These are phyloP conservation scores for Chaetomium olivaceum DNA, from an alignment of 2,329 filamentous ascomycete genomes.

Conservation along the genomic window DNA sequence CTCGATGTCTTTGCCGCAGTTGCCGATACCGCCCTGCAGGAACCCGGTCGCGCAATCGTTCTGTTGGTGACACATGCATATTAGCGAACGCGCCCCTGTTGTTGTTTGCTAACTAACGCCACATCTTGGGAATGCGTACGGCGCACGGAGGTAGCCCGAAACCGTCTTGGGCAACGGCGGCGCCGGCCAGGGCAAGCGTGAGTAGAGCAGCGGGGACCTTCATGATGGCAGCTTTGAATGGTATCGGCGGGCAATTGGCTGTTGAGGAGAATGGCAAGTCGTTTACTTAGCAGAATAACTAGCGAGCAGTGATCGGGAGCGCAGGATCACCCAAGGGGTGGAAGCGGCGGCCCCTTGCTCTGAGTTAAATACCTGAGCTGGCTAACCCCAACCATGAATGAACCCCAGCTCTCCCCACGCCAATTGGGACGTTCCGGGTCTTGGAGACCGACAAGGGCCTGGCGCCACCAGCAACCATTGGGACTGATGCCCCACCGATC, in stretches of 20 bases:
- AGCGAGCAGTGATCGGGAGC: not conserved
- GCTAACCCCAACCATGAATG: not conserved
- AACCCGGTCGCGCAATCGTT: slow-evolving; percentile 37
- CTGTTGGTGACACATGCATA: slow-evolving; percentile 28
- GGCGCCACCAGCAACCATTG: slow-evolving; percentile 3
- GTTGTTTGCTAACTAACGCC: not conserved
- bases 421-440: slow-evolving; percentile 3
- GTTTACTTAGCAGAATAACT: not conserved
- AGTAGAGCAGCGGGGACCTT: slow-evolving; percentile 45
- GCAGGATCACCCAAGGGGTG: not conserved
- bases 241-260: slow-evolving; percentile 20
- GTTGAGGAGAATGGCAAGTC: not conserved
- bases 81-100: slow-evolving; percentile 13
- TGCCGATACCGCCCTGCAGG: slow-evolving; percentile 38
- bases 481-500: not conserved
- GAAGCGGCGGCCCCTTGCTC: not conserved
- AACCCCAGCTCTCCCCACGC: not conserved
- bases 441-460: not conserved
- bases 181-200: slow-evolving; percentile 53
- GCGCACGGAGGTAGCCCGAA: slow-evolving; percentile 53
- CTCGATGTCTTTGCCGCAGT: slow-evolving; percentile 39
- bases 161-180: slow-evolving; percentile 52
- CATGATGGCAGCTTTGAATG: slow-evolving; percentile 40
- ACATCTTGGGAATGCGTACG: slow-evolving; percentile 45
- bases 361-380: not conserved